These are phyloP conservation scores for Eragrostis nindensis DNA, from an alignment of 176 grass and related monocot genomes.

Conservation along the genomic window DNA sequence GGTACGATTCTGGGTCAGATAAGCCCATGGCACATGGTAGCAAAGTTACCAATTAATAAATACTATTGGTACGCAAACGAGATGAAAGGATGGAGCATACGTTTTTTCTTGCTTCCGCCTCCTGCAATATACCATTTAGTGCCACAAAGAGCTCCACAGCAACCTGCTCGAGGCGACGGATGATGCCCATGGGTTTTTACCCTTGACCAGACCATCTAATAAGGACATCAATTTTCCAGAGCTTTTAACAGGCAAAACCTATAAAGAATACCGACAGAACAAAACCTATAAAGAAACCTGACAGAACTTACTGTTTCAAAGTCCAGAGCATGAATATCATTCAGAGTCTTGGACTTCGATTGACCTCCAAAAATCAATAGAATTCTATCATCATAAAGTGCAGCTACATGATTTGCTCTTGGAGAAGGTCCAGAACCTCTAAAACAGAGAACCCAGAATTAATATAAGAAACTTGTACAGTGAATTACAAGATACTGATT, in stretches of 20 bases:
- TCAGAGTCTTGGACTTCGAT: constrained; percentile 91
- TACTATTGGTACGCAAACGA: neutral
- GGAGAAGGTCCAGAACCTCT: constrained; percentile 95
- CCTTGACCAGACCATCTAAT: constrained; percentile 97
- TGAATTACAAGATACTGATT: constrained; percentile 4
- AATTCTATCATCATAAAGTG: constrained; percentile 85
- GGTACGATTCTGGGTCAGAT: constrained; percentile 25
- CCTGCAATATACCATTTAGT: constrained; percentile 98
- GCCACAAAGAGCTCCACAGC: constrained; percentile 90
- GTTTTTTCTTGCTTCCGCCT: constrained; percentile 97
- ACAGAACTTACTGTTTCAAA: constrained; percentile 87
- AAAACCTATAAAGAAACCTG: neutral
- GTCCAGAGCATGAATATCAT: constrained; percentile 88
- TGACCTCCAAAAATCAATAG: constrained; percentile 94
- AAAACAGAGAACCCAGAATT: constrained; percentile 42
- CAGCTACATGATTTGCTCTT: constrained; percentile 86
- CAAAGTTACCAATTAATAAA: neutral
- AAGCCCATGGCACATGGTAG: neutral
- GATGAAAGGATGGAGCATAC: constrained; percentile 46
- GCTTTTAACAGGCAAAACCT: neutral
- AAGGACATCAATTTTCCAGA: constrained; percentile 44
- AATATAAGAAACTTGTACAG: constrained; percentile 35
- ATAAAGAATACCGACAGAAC: constrained; percentile 34
- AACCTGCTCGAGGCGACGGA: constrained; percentile 92
- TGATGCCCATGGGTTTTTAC: constrained; percentile 86